These are phyloP conservation scores for Drechslera avenae DNA, from an alignment of 2,329 filamentous ascomycete genomes.

Conservation along the genomic window DNA sequence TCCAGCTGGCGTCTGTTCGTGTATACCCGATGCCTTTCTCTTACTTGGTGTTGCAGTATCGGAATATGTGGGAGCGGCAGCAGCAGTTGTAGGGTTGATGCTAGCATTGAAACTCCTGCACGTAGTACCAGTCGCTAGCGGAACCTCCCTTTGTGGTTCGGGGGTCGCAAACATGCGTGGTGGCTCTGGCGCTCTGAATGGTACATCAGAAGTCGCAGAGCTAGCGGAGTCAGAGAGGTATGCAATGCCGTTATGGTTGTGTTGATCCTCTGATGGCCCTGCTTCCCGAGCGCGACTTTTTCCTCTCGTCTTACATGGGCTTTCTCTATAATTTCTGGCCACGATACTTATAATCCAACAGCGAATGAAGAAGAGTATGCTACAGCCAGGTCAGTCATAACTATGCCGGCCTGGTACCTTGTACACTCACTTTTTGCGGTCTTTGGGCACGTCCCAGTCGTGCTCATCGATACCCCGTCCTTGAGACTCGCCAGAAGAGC, in stretches of 20 bases:
- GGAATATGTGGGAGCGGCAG: background rate
- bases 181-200: slow-evolving; percentile 1
- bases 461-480: slow-evolving; percentile 1
- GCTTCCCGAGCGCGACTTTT: background rate
- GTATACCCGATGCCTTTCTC: slow-evolving; percentile 10
- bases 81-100: background rate
- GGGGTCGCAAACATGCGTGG: background rate
- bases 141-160: background rate
- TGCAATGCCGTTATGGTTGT: background rate
- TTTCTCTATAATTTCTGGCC: background rate
- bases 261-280: background rate
- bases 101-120: background rate
- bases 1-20: slow-evolving; percentile 2
- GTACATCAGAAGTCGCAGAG: background rate
- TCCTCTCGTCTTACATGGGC: slow-evolving; percentile 6
- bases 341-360: slow-evolving; percentile 18
- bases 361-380: slow-evolving; percentile 18
- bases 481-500: slow-evolving; percentile 1
- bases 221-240: background rate
- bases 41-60: slow-evolving; percentile 6
- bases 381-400: background rate
- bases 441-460: slow-evolving; percentile 6
- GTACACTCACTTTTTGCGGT: slow-evolving; percentile 10
- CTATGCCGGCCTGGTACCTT: no score
- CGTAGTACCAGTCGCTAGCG: background rate